Percentiles rank a stretch among this genome's conserved stretches.
phyloP scores from a whole-genome alignment of 2,329 filamentous ascomycete genomes.

The Chaetomium globosum region DNA sequence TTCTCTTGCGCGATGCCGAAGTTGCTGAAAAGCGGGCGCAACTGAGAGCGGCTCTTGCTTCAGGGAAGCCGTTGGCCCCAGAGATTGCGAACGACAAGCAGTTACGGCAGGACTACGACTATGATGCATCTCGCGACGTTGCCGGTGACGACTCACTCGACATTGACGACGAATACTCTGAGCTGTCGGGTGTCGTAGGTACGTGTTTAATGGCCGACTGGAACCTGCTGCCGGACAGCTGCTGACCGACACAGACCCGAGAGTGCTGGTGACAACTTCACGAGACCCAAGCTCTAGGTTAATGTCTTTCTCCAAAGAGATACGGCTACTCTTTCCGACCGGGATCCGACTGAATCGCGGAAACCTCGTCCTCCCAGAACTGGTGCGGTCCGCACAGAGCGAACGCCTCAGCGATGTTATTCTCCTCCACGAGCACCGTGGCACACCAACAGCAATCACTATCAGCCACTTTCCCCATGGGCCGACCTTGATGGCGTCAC shows the following conservation, averaged over 20 bases:
- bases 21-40: conserved; percentile 89
- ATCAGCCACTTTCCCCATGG: conserved; percentile 87
- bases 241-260: conserved; percentile 46
- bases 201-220: conserved; percentile 40
- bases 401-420: conserved; percentile 83
- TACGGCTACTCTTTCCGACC: conserved; percentile 36
- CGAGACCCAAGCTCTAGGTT: conserved; percentile 83
- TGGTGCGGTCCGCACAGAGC: conserved; percentile 78
- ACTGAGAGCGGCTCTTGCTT: conserved; percentile 81
- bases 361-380: conserved; percentile 82
- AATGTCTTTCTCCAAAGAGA: conserved; percentile 87
- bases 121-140: conserved; percentile 80
- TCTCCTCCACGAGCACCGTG: conserved; percentile 83
- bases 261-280: conserved; percentile 87
- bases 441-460: conserved; percentile 76
- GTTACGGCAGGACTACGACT: conserved; percentile 86
- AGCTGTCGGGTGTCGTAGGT: conserved; percentile 88
- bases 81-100: conserved; percentile 83
- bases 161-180: conserved; percentile 85
- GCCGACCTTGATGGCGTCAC: conserved; percentile 78
- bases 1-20: conserved; percentile 86
- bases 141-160: conserved; percentile 70
- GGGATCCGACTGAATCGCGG: conserved; percentile 71
- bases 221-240: not conserved
- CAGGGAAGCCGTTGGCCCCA: conserved; percentile 81